Conservation (phyloP, 1,139 yeast species). For the Debaryomyces psychrophilus region DNA sequence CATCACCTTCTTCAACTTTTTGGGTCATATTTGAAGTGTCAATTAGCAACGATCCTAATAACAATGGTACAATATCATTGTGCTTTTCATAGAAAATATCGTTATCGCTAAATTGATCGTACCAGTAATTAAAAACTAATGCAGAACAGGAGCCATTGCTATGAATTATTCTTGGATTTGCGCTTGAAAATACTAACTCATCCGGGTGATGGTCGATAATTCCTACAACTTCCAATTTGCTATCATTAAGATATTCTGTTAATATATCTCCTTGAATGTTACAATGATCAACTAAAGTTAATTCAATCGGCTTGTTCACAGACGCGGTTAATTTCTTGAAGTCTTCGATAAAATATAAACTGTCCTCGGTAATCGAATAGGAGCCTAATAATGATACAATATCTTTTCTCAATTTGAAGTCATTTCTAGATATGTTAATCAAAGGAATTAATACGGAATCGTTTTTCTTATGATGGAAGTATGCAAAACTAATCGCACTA, state of each 20-base stretch:
- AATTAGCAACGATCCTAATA: slow-evolving; percentile 67
- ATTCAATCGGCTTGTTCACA: slow-evolving; percentile 27
- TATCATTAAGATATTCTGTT: slow-evolving; percentile 26
- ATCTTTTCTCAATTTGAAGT: slow-evolving; percentile 72
- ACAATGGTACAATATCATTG: slow-evolving; percentile 48
- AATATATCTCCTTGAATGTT: slow-evolving; percentile 55
- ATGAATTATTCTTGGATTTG: slow-evolving; percentile 61
- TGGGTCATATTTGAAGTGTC: slow-evolving; percentile 70
- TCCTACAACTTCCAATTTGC: slow-evolving; percentile 47
- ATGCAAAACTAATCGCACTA: slow-evolving; percentile 72
- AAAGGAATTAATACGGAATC: slow-evolving; percentile 56
- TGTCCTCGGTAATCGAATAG: slow-evolving; percentile 51
- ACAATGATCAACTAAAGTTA: slow-evolving; percentile 84
- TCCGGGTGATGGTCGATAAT: slow-evolving; percentile 90
- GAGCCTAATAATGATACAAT: slow-evolving; percentile 55
- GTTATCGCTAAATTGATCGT: slow-evolving; percentile 25
- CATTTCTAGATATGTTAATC: slow-evolving; percentile 69
- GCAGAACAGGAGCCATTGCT: slow-evolving; percentile 80
- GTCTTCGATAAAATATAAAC: slow-evolving; percentile 71
- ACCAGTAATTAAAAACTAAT: slow-evolving; percentile 68
- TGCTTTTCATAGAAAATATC: slow-evolving; percentile 20
- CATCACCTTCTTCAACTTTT: slow-evolving; percentile 61
- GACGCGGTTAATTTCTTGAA: slow-evolving; percentile 27
- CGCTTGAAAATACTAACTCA: slow-evolving; percentile 51
- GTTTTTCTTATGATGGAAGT: slow-evolving; percentile 41